Conservation (phyloP, 2,329 filamentous ascomycete genomes). For the Colletotrichum noveboracense region DNA sequence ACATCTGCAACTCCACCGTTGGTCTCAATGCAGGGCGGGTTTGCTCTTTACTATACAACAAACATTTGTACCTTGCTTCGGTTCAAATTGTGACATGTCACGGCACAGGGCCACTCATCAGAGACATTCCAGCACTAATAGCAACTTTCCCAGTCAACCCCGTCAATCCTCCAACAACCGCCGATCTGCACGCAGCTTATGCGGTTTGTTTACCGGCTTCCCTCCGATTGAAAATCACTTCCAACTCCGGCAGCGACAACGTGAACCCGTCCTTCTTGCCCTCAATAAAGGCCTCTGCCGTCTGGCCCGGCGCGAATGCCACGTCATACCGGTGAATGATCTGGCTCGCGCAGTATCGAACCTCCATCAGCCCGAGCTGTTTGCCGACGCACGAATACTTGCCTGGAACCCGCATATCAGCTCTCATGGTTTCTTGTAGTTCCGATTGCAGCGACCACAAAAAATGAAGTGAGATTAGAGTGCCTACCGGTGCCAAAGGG, state of each 20-base stretch:
- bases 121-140: background rate
- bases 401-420: constrained; percentile 23
- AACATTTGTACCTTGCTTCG: background rate
- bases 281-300: background rate
- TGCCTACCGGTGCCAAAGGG: constrained; percentile 32
- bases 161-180: background rate
- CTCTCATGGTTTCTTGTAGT: background rate
- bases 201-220: background rate
- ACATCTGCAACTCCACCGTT: background rate
- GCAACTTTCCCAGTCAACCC: background rate
- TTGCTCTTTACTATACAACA: background rate
- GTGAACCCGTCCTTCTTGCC: constrained; percentile 20
- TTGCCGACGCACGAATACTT: constrained; percentile 40
- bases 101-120: background rate
- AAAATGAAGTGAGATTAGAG: background rate
- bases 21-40: background rate
- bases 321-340: constrained; percentile 17
- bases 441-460: background rate
- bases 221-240: constrained; percentile 18
- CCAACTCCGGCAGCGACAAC: constrained; percentile 13
- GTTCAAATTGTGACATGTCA: background rate
- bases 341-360: constrained; percentile 24
- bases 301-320: constrained; percentile 7
- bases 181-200: background rate
- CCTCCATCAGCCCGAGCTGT: constrained; percentile 38